Evolutionary conservation across 192 early-diverging fungal genomes (phyloP).

Genomic region (Backusella circina): DNA sequence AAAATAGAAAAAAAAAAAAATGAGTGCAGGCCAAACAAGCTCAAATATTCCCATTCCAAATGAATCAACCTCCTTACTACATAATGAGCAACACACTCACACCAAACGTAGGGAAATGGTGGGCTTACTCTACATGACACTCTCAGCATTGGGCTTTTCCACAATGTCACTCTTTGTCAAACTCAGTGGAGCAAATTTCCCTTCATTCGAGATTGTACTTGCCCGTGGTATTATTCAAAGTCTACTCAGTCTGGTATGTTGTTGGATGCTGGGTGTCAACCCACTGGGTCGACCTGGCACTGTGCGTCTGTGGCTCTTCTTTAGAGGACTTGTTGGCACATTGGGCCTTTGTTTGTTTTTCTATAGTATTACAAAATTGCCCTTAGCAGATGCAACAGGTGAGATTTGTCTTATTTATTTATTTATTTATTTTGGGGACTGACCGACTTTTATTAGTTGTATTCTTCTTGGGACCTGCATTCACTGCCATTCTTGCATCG

Average conservation of each 20-base stretch:
- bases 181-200: conserved; percentile 50
- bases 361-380: conserved; percentile 62
- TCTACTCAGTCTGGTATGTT: conserved; percentile 51
- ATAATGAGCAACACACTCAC: background rate
- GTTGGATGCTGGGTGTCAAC: conserved; percentile 42
- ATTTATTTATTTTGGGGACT: background rate
- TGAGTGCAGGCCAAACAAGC: background rate
- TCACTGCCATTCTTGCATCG: conserved; percentile 67
- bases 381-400: conserved; percentile 70
- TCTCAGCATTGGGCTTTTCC: conserved; percentile 69
- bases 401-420: background rate
- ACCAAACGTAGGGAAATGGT: conserved; percentile 36
- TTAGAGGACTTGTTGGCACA: conserved; percentile 63
- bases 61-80: conserved; percentile 14
- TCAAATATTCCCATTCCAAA: background rate
- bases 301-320: conserved; percentile 53
- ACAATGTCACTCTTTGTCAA: conserved; percentile 74
- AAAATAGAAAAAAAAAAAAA: background rate
- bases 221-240: conserved; percentile 68
- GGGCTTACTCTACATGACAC: conserved; percentile 55
- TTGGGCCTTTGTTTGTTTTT: conserved; percentile 69
- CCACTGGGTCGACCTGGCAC: conserved; percentile 49
- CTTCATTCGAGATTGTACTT: conserved; percentile 70
- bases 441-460: conserved; percentile 39
- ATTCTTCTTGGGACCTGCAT: conserved; percentile 76